Evolutionary conservation across 768 basidiomycete species (phyloP).

Genomic region (Leccinum uliginosum): DNA sequence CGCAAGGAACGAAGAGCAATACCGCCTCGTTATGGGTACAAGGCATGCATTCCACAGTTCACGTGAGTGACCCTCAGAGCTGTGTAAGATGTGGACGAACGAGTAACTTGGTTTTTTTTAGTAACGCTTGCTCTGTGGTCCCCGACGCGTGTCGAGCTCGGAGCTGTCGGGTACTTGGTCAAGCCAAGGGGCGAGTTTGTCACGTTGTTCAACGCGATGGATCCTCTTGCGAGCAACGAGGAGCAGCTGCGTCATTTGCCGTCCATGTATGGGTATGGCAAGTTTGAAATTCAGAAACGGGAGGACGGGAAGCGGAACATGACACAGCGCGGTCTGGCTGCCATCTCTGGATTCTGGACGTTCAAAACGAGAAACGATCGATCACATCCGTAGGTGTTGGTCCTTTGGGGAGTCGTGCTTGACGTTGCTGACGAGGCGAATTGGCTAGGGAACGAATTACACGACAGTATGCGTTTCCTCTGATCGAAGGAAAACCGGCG

Average conservation of each 20-base stretch:
- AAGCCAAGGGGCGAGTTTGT: constrained; percentile 68
- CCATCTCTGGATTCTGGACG: constrained; percentile 45
- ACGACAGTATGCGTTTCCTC: constrained; percentile 54
- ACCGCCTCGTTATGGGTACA: constrained; percentile 49
- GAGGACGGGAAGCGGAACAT: constrained; percentile 54
- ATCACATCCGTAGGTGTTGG: constrained; percentile 36
- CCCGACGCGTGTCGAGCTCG: constrained; percentile 57
- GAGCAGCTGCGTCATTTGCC: constrained; percentile 46
- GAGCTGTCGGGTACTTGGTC: constrained; percentile 71
- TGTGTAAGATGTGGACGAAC: not conserved
- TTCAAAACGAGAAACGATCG: constrained; percentile 37
- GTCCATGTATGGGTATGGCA: constrained; percentile 62
- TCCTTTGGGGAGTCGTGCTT: not conserved
- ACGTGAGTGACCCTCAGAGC: constrained; percentile 36
- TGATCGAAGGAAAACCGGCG: constrained; percentile 60
- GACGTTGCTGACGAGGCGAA: not conserved
- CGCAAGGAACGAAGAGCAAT: constrained; percentile 58
- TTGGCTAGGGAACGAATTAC: constrained; percentile 39
- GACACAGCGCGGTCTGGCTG: constrained; percentile 53
- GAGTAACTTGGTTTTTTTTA: constrained; percentile 17
- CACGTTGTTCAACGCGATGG: constrained; percentile 66
- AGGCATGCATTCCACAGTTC: constrained; percentile 68
- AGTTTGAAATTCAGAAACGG: constrained; percentile 39
- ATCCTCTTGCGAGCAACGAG: constrained; percentile 44
- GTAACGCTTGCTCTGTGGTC: constrained; percentile 70